Percentiles rank a stretch among this genome's conserved stretches.
Conservation (phyloP, 768 basidiomycete genomes). For the Mycena maculata region DNA sequence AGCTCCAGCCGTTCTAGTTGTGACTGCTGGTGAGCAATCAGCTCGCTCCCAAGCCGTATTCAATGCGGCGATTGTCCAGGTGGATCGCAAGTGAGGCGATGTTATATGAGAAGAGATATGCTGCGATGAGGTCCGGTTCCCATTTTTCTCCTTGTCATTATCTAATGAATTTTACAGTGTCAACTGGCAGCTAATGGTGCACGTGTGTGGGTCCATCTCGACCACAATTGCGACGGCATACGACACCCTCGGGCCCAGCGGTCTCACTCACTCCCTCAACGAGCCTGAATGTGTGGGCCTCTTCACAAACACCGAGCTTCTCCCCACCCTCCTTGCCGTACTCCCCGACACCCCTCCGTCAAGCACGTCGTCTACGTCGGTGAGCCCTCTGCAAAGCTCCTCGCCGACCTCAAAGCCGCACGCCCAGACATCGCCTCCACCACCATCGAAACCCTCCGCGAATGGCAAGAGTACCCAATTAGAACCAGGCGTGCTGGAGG, state of each 20-base stretch:
- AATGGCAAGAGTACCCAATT: constrained; percentile 72
- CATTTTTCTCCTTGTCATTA: too few relatives aligned
- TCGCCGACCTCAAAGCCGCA: constrained; percentile 68
- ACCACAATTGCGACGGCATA: constrained; percentile 94
- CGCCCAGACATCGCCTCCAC: constrained; percentile 71
- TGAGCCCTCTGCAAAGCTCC: constrained; percentile 57
- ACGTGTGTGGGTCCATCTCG: constrained; percentile 82
- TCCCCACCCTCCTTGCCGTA: constrained; percentile 81
- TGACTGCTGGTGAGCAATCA: too few relatives aligned
- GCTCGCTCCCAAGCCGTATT: too few relatives aligned
- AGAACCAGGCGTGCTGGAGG: constrained; percentile 61
- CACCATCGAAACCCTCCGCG: constrained; percentile 77
- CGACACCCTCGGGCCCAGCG: constrained; percentile 91
- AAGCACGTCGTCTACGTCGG: constrained; percentile 91
- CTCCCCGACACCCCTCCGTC: constrained; percentile 76
- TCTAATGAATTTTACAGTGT: too few relatives aligned
- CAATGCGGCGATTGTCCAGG: too few relatives aligned
- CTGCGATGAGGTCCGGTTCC: too few relatives aligned
- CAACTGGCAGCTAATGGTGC: constrained; percentile 90
- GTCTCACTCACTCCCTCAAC: constrained; percentile 92
- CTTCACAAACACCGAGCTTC: constrained; percentile 83
- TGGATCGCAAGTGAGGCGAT: too few relatives aligned
- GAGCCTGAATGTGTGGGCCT: constrained; percentile 50
- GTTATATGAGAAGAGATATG: too few relatives aligned
- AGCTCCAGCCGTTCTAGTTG: too few relatives aligned